Percentiles rank a stretch among this genome's conserved stretches.
Conservation (phyloP, 78 protist species). For the Reticulomyxa filosa region DNA sequence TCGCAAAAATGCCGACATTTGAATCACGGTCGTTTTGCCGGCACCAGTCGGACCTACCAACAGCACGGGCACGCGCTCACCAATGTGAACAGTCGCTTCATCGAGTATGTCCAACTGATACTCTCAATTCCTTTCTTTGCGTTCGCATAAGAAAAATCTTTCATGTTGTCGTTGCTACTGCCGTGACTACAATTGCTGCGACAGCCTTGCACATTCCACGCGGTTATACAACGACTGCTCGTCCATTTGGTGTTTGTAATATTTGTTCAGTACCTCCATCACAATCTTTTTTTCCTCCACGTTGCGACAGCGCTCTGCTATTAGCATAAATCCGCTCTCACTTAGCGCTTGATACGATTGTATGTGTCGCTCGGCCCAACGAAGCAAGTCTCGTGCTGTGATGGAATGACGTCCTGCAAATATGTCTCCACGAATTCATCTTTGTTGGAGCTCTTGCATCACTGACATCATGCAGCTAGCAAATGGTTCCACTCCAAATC, state of each 20-base stretch:
- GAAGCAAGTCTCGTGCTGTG: slow-evolving; percentile 94
- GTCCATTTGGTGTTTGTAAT: too few species aligned
- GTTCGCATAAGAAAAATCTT: too few species aligned
- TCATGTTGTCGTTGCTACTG: too few species aligned
- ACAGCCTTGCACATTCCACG: too few species aligned
- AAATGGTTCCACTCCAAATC: too few species aligned
- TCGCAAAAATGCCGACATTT: too few species aligned
- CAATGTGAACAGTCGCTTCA: slow-evolving; percentile 54
- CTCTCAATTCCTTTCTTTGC: too few species aligned
- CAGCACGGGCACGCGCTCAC: slow-evolving; percentile 67
- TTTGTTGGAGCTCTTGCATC: too few species aligned
- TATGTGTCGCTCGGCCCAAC: slow-evolving; percentile 78
- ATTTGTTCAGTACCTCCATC: background rate
- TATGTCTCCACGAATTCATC: slow-evolving; percentile 57
- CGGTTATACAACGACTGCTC: too few species aligned
- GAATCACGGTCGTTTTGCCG: slow-evolving; percentile 87
- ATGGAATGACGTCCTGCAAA: slow-evolving; percentile 26
- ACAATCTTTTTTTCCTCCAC: slow-evolving; percentile 55
- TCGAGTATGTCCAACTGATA: slow-evolving; percentile 56
- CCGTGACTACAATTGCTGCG: too few species aligned
- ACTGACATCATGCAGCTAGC: too few species aligned
- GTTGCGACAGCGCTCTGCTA: slow-evolving; percentile 73
- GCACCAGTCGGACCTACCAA: slow-evolving; percentile 94
- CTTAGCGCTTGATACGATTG: slow-evolving; percentile 46
- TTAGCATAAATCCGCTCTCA: slow-evolving; percentile 62